Evolutionary conservation across 1,284 basidiomycete genomes (phyloP), one percentile per base, ranked within the genome.

Genomic region (Neonothopanus nambi): DNA sequence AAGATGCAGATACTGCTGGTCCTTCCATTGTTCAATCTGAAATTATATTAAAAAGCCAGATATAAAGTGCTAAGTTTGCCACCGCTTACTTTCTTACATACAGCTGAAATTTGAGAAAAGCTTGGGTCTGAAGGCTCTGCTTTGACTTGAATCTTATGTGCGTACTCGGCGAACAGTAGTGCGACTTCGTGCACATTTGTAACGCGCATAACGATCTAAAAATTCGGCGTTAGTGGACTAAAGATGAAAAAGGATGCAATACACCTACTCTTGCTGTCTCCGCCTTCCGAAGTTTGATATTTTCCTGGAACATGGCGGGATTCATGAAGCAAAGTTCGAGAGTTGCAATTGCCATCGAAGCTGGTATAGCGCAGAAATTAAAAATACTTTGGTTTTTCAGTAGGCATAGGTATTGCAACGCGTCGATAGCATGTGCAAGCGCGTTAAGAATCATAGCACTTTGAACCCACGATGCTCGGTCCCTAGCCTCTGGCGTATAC

Each of bases 361-460:
- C 93, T 9, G 96, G 96, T 56, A 98, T 93, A 3, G 96, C 94
- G 63, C 93, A 95, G 73, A 99, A 99, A 71, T 93, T 93, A 80
- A 99, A 99, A 24, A 98, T 85, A 55, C 81, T 89, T 73, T 98
- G 96, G 71, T 92, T 95, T 70, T 84, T 89, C 62, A 98, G 76
- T 44, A 98, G 70, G 21, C 84, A 79, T 59, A 99, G 80, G 70
- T 98, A 99, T 68, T 99, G 95, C 62, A 99, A 75, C 7, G 91
- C 79, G 65, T 95, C 92, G 15, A 85, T 85, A 8, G 90, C 80
- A 65, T 98, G 95, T 38, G 87, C 75, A 53, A 99, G 77, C 13
- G 92, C 93, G 68, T 98, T 93, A 26, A 96, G 74, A 18, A 95
- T 76, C 94, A 98, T 97, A 48, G 84, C 88, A 63, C 85, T 93